Percentiles rank a stretch among this genome's conserved stretches.
Evolutionary conservation across 2,329 filamentous ascomycete species (phyloP).

Genomic region (Penicillium brevicompactum): DNA sequence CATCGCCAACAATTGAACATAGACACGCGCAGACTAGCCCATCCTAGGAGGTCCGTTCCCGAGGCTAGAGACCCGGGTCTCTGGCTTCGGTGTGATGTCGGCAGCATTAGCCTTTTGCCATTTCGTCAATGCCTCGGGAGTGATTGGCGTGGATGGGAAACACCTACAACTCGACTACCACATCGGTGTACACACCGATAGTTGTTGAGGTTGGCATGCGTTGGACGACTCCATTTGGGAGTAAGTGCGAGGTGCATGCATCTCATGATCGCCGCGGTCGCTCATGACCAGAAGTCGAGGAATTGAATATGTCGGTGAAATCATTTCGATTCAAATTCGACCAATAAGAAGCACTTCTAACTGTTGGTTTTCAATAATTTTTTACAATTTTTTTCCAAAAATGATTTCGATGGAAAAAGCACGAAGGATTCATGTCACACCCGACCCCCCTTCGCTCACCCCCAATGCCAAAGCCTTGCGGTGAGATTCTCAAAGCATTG

Average conservation of each 20-base stretch:
- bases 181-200: conserved; percentile 7
- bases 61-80: conserved; percentile 6
- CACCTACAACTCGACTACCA: neutral
- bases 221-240: neutral
- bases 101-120: conserved; percentile 8
- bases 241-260: neutral
- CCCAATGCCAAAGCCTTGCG: neutral
- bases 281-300: neutral
- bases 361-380: conserved; percentile 4
- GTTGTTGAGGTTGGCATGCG: neutral
- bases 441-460: neutral
- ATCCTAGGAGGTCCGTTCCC: conserved; percentile 11
- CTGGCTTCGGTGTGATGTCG: conserved; percentile 14
- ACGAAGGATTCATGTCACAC: conserved; percentile 4
- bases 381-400: neutral
- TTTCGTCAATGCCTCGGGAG: conserved; percentile 3
- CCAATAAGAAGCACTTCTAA: neutral
- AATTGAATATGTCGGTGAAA: neutral
- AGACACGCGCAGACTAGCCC: neutral
- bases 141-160: conserved; percentile 5
- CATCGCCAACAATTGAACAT: conserved; percentile 3
- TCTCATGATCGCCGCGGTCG: conserved; percentile 2
- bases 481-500: neutral
- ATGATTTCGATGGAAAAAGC: neutral
- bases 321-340: neutral